A percentile compares a stretch with the other conserved stretches of the same genome.
These are phyloP conservation scores for Aaosphaeria pasadenensis DNA, from an alignment of 2,329 filamentous ascomycete genomes.

Conservation along the genomic window DNA sequence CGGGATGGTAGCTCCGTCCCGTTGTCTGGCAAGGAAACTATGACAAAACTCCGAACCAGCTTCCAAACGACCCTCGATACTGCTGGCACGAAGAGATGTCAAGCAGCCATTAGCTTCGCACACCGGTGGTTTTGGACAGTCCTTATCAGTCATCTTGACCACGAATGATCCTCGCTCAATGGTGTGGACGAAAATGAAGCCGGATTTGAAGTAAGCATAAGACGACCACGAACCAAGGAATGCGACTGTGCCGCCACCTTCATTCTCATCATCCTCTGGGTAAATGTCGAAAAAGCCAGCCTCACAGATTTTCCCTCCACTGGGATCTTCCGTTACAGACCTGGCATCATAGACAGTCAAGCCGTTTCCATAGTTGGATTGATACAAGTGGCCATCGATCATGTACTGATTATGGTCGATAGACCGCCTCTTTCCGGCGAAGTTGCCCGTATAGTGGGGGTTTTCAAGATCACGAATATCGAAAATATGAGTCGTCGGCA, in stretches of 20 bases:
- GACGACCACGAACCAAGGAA: constrained; percentile 41
- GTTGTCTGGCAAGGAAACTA: constrained; percentile 13
- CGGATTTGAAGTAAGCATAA: constrained; percentile 33
- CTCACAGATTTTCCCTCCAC: constrained; percentile 36
- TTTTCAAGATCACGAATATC: constrained; percentile 28
- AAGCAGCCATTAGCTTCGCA: constrained; percentile 17
- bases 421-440: constrained; percentile 27
- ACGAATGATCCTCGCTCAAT: constrained; percentile 34
- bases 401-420: constrained; percentile 48
- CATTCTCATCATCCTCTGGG: constrained; percentile 38
- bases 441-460: constrained; percentile 37
- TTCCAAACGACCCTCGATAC: constrained; percentile 15
- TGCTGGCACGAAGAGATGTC: constrained; percentile 11
- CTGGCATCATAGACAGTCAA: constrained; percentile 36
- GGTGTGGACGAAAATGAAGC: constrained; percentile 34
- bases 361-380: constrained; percentile 39
- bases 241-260: constrained; percentile 31
- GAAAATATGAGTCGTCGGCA: constrained; percentile 30
- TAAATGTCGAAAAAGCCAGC: constrained; percentile 41
- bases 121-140: constrained; percentile 18
- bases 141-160: constrained; percentile 25
- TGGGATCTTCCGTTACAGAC: constrained; percentile 35
- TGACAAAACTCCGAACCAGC: constrained; percentile 16
- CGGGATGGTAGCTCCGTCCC: constrained; percentile 12
- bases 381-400: constrained; percentile 34